Percentiles rank a stretch among this genome's conserved stretches.
Evolutionary conservation across 257 asterid genomes (phyloP).

Genomic region (Perilla frutescens): DNA sequence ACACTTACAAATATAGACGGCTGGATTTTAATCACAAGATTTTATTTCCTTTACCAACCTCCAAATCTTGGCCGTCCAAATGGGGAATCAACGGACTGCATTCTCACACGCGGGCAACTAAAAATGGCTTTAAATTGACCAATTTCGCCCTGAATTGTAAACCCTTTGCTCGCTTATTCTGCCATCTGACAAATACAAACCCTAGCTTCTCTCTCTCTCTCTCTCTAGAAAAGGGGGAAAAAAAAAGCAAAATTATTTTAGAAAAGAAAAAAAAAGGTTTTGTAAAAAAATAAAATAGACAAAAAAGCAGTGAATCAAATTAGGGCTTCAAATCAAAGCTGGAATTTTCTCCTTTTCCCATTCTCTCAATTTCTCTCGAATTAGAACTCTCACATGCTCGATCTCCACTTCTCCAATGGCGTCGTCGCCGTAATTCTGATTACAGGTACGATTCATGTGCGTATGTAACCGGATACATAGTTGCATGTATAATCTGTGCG

Average conservation of each 20-base stretch:
- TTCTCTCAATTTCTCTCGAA: constrained; percentile 41
- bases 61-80: constrained; percentile 40
- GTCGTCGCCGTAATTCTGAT: constrained; percentile 49
- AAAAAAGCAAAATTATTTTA: constrained; percentile 15
- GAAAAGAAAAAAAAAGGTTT: constrained; percentile 25
- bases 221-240: constrained; percentile 34
- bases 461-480: constrained; percentile 18
- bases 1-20: neutral
- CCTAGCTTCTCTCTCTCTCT: constrained; percentile 50
- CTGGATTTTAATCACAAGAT: neutral
- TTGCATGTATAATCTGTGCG: constrained; percentile 45
- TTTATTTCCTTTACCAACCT: constrained; percentile 22
- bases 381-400: constrained; percentile 46
- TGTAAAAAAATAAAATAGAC: constrained; percentile 23
- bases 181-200: constrained; percentile 46
- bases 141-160: constrained; percentile 37
- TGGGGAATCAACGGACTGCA: neutral
- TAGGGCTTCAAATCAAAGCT: constrained; percentile 74
- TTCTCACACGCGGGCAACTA: constrained; percentile 36
- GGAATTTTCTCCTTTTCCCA: constrained; percentile 32
- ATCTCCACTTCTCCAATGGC: constrained; percentile 49
- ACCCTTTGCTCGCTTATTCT: constrained; percentile 31
- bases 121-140: constrained; percentile 19
- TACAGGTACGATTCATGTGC: constrained; percentile 48
- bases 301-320: constrained; percentile 49